Conservation (phyloP, 176 grass and related monocot genomes). For the Olyra latifolia region DNA sequence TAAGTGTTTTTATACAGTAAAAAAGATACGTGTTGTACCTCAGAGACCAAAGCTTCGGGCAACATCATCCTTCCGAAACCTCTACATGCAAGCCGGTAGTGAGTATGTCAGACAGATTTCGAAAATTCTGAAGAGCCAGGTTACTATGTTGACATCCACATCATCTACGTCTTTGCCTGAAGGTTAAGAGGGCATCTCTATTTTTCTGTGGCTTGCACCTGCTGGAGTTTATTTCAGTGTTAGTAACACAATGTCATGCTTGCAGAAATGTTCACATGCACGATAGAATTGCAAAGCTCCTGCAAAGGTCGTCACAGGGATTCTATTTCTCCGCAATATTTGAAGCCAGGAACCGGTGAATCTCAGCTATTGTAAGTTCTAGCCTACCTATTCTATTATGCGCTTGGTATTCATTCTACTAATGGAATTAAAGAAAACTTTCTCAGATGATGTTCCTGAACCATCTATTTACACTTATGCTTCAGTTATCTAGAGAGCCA, state of each 20-base stretch:
- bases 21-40: constrained; percentile 71
- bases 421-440: not conserved
- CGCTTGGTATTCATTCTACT: not conserved
- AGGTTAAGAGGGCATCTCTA: constrained; percentile 42
- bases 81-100: constrained; percentile 82
- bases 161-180: constrained; percentile 64
- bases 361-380: constrained; percentile 89
- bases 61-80: constrained; percentile 68
- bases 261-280: constrained; percentile 71
- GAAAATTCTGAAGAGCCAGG: constrained; percentile 71
- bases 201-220: not conserved
- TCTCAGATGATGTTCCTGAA: constrained; percentile 20
- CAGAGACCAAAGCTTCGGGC: constrained; percentile 66
- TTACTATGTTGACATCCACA: constrained; percentile 71
- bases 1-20: constrained; percentile 52
- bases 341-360: constrained; percentile 88
- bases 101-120: constrained; percentile 86
- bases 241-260: constrained; percentile 25
- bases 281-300: constrained; percentile 75
- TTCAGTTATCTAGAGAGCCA: constrained; percentile 78
- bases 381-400: not conserved
- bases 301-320: constrained; percentile 49
- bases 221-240: not conserved
- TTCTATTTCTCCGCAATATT: constrained; percentile 59
- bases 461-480: constrained; percentile 22